A percentile compares a stretch with the other conserved stretches of the same genome.
These are phyloP conservation scores for Protea cynaroides DNA, from an alignment of 164 flowering plant species.

Conservation along the genomic window DNA sequence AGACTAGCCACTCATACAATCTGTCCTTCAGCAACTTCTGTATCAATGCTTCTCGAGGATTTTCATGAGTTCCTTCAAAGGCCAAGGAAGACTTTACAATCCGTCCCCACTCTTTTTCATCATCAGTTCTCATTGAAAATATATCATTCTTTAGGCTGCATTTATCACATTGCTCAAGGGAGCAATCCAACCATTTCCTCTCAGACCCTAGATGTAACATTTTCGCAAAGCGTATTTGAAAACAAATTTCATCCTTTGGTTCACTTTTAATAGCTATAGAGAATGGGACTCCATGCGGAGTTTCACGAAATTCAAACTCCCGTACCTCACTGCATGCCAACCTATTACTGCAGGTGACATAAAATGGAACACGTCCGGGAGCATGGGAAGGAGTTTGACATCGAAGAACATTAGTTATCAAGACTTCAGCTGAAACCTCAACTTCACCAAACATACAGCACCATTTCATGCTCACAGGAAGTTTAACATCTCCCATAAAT, in stretches of 20 bases:
- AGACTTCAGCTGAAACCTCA: slow-evolving; percentile 60
- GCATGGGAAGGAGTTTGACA: slow-evolving; percentile 59
- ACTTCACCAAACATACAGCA: slow-evolving; percentile 85
- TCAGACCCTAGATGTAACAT: slow-evolving; percentile 27
- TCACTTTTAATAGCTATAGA: slow-evolving; percentile 16
- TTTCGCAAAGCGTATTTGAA: slow-evolving; percentile 53
- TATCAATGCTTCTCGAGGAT: slow-evolving; percentile 35
- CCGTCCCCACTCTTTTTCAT: slow-evolving; percentile 23
- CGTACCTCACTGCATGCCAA: slow-evolving; percentile 80
- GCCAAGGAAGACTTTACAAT: slow-evolving; percentile 15
- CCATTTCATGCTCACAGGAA: slow-evolving; percentile 35
- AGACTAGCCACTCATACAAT: slow-evolving; percentile 54
- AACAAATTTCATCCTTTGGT: slow-evolving; percentile 37
- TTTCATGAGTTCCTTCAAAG: slow-evolving; percentile 9
- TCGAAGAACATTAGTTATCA: slow-evolving; percentile 41
- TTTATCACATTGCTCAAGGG: slow-evolving; percentile 36
- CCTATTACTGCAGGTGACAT: slow-evolving; percentile 61
- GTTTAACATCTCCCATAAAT: slow-evolving; percentile 36
- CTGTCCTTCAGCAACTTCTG: slow-evolving; percentile 49
- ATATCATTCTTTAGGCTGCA: slow-evolving; percentile 32
- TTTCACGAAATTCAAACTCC: slow-evolving; percentile 60
- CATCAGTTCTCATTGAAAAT: slow-evolving; percentile 16
- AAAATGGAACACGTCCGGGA: slow-evolving; percentile 67
- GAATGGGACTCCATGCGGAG: slow-evolving; percentile 12
- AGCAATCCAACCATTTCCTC: slow-evolving; percentile 33